phyloP scores from a whole-genome alignment of 2,329 filamentous ascomycete genomes.

The Aspergillus felis region DNA sequence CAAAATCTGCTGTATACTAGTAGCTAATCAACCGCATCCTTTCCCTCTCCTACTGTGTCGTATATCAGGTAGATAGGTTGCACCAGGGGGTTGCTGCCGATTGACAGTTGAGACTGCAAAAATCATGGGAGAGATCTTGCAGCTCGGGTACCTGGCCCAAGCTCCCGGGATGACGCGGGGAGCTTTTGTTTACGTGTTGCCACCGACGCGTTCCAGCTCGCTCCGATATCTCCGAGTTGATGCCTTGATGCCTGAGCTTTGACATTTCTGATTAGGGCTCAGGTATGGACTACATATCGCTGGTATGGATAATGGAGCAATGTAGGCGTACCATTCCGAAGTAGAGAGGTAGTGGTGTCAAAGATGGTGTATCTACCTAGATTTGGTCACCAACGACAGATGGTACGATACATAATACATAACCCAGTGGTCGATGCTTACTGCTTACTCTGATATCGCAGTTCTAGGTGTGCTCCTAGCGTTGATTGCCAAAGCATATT shows the following conservation, averaged over 20 bases:
- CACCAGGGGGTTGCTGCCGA: conserved; percentile 6
- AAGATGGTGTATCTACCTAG: background rate
- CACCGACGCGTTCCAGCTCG: conserved; percentile 14
- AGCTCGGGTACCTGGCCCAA: conserved; percentile 12
- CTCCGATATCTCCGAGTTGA: conserved; percentile 17
- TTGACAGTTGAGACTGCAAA: background rate
- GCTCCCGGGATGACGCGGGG: conserved; percentile 17
- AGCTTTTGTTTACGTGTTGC: conserved; percentile 19
- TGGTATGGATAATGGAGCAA: too few species aligned
- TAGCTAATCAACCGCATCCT: conserved; percentile 20
- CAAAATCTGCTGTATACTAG: conserved; percentile 26
- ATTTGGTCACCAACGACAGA: background rate
- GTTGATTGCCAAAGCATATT: background rate
- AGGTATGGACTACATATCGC: too few species aligned
- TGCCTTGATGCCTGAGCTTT: conserved; percentile 13
- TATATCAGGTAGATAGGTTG: background rate
- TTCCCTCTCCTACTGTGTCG: conserved; percentile 4
- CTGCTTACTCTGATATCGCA: background rate
- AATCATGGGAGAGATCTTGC: background rate
- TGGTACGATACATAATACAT: background rate
- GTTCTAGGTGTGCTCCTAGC: background rate
- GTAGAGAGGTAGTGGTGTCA: too few species aligned
- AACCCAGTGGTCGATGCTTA: background rate
- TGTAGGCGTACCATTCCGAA: too few species aligned
- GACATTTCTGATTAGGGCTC: too few species aligned